Evolutionary conservation across 2,329 filamentous ascomycete genomes (phyloP), one percentile per base, ranked within the genome.

Genomic region (Coniella vitis): DNA sequence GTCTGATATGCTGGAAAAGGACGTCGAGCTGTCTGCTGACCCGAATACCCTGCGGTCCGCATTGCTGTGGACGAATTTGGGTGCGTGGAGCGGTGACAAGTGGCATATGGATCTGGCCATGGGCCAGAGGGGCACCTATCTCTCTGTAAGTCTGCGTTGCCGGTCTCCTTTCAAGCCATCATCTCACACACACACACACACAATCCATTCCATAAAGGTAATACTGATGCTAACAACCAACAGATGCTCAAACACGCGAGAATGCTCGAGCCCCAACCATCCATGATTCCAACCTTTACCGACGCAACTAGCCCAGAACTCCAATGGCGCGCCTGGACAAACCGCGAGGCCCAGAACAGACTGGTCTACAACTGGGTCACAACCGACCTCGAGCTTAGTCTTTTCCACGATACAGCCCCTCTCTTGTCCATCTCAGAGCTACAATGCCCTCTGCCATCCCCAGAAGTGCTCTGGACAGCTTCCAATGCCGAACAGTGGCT

Each of bases 101-200:
- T 86, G 83, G 82, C 79, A 86, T 55, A 87, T 86, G 83, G 83
- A 87, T 58, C 85, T 86, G 55, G 78, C 82, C 37, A 85, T 86
- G 81, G 83, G 83, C 25, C 84, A 86, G 63, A 74, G 82, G 41
- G 81, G 81, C 49, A 86, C 86, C 81, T 87, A 87, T 61, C 74
- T 85, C 52, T 76, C 82, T 51, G 74, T 78, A 34, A 38, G 46
- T 36, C 25, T 29, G 5, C 25, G 5, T 29, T 29, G 5, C 25
- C 5, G 10, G 25, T 10, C 5, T 29, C 25, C 25, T 29, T 29
- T 29, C 25, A 29, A 29, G 25, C 25, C 25, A 29, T 29, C 25
- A 29, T 10, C 25, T 5, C 10, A 29, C 25, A 5, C 5, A 29
- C 25, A 5, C 25, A 29, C 10, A 10, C 25, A n/a, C n/a, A n/a